Conservation (phyloP, 805 yeast species). For the Lipomyces sp. region DNA sequence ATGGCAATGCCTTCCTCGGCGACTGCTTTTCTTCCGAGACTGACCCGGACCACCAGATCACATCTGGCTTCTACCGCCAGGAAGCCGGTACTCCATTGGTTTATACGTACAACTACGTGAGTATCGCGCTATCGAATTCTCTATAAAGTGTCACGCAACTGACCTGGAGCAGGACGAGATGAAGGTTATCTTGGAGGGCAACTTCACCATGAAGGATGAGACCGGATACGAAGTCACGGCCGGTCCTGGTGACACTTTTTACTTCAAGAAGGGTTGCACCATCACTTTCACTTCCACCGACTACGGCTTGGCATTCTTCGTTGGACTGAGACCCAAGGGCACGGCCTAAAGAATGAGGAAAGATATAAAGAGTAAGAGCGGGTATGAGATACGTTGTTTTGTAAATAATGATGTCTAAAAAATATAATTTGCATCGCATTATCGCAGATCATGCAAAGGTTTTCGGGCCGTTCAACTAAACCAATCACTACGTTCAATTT, state of each 20-base stretch:
- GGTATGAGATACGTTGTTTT: too few species aligned
- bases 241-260: conserved; percentile 69
- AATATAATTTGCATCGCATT: too few species aligned
- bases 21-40: conserved; percentile 67
- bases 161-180: conserved; percentile 57
- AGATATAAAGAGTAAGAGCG: too few species aligned
- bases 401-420: too few species aligned
- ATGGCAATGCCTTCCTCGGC: conserved; percentile 70
- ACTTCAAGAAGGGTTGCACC: conserved; percentile 69
- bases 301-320: conserved; percentile 66
- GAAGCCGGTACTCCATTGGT: conserved; percentile 70
- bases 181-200: conserved; percentile 72
- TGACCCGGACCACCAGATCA: conserved; percentile 61
- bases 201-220: conserved; percentile 65
- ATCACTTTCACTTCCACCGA: conserved; percentile 67
- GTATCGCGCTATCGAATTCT: not conserved
- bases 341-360: conserved; percentile 5
- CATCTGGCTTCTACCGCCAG: conserved; percentile 73
- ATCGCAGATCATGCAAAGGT: too few species aligned
- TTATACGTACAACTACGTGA: conserved; percentile 57
- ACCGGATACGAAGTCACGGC: conserved; percentile 63
- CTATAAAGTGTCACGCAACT: not conserved
- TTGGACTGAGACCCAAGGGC: conserved; percentile 53
- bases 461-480: too few species aligned
- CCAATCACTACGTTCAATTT: too few species aligned